A percentile compares a stretch with the other conserved stretches of the same genome.
Evolutionary conservation across 371 early-diverging fungal species (phyloP).

Genomic region (Actinomortierella ambigua): DNA sequence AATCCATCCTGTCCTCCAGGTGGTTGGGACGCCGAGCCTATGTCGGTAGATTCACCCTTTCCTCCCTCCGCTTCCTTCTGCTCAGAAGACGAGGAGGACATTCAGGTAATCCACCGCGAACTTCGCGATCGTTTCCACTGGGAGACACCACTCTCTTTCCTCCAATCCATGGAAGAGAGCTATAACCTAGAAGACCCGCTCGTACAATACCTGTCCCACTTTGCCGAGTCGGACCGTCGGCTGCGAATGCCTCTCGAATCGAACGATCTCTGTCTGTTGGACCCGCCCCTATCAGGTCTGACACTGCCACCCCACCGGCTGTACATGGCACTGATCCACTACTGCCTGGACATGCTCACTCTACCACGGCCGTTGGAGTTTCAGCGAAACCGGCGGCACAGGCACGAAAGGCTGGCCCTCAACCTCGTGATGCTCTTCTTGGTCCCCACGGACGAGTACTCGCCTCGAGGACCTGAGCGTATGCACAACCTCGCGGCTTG

Average conservation of each 20-base stretch:
- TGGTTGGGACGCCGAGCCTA: too few relatives aligned
- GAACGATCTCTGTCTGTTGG: slow-evolving; percentile 20
- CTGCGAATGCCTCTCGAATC: slow-evolving; percentile 21
- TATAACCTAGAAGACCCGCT: slow-evolving; percentile 2
- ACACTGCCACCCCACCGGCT: slow-evolving; percentile 31
- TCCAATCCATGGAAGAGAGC: slow-evolving; percentile 10
- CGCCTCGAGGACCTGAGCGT: slow-evolving; percentile 16
- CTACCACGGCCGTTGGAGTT: slow-evolving; percentile 19
- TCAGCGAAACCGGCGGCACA: slow-evolving; percentile 14
- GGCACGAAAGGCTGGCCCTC: slow-evolving; percentile 18
- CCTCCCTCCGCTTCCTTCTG: background rate
- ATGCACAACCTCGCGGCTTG: slow-evolving; percentile 21
- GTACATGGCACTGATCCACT: slow-evolving; percentile 30
- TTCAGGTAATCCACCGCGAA: slow-evolving; percentile 5
- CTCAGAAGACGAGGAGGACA: background rate
- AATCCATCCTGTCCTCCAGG: background rate
- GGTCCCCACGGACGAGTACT: slow-evolving; percentile 38
- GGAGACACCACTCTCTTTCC: slow-evolving; percentile 25
- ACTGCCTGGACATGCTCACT: slow-evolving; percentile 40
- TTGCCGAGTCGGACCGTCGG: slow-evolving; percentile 27
- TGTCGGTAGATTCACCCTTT: slow-evolving; percentile 4
- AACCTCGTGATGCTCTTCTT: slow-evolving; percentile 30
- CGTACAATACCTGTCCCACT: slow-evolving; percentile 24
- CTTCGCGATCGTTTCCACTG: slow-evolving; percentile 33
- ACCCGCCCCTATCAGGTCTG: slow-evolving; percentile 31